Base-by-base conservation (phyloP, 2,329 filamentous ascomycete species). In the Dothistroma septosporum region DNA sequence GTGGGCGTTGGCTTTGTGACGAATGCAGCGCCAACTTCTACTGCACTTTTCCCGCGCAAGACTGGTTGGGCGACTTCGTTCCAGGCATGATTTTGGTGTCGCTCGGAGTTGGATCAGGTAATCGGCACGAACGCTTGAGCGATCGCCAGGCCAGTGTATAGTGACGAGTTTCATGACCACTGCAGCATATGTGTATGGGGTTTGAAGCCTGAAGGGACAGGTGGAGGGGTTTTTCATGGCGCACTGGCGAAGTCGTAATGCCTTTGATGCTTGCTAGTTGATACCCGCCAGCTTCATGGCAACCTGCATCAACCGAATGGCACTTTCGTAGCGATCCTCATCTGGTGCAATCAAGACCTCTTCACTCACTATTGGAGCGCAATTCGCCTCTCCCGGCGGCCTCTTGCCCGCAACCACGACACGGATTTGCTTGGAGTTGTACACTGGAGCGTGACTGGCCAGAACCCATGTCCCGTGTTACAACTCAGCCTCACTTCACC, bases 1-100 rank as follows among this genome's bases (percentile, higher is more conserved):
- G 62, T 62, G 22, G 67, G 68, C 35, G 61, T 60, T 35, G 67
- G 68, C 24, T 69, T 69, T 55, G 60, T 65, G 14, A 46, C 53
- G 19, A 47, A 53, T 24, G 60, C 57, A 12, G 58, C 53, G 10
- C 53, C 62, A 12, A 64, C 62, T 2, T 57, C 50, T 19, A 64
- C 62, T 19, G 59, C 58, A 3, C 57, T 64, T 31, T 61, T 64
- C 56, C 28, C 57, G 31, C 59, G 49, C 47, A 60, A 54, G 54
- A 62, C 60, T 24, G 58, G 49, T 21, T 21, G 49, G 19, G 48
- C 55, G 35, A 35, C 47, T 28, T 28, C 57, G n/a, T 62, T 53
- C 47, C 31, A 31, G 6, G 57, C 57, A n/a, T 60, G 53, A 60
- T 59, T 14, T 41, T 22, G 16, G n/a, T 24, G 9, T 50, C 14